Evolutionary conservation across 2,329 filamentous ascomycete species (phyloP), one percentile per base, ranked within the genome.

Genomic region (Proliferodiscus dingleyae): DNA sequence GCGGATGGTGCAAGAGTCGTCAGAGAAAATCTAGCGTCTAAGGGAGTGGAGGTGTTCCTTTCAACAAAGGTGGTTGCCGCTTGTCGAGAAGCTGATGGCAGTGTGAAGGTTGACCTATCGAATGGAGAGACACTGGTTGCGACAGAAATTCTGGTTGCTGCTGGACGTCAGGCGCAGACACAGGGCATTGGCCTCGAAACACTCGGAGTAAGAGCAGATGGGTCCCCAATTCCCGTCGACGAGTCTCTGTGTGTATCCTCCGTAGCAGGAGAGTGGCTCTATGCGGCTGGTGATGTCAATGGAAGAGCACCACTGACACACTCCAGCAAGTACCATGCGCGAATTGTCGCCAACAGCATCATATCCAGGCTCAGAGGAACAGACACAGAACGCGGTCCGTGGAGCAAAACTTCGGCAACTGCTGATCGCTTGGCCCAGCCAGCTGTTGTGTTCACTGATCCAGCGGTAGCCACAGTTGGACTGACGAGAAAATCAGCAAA

Each of bases 221-320:
- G 47, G 16, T 10, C 18, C 22, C 30, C 43, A 21, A 30, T 50
- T 16, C 16, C 24, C n/a, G 33, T 26, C 10, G 38, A 50, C 36
- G 47, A 19, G 36, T 32, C 22, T 23, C 44, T 50, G 22, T 19
- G 22, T 28, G 43, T 46, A 11, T 6, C 34, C 29, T 3, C 29
- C 22, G 42, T 19, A 24, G 15, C 21, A 19, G 34, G 28, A 15
- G n/a, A 26, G 3, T 50, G 47, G 47, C 47, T 50, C 10, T 50
- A 40, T 36, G 47, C 47, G 15, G 38, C 24, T 28, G 47, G 47
- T 10, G 47, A 50, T 34, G 47, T 50, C 23, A 50, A 50, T 33
- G 39, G 47, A 19, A 32, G 24, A 28, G 47, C n/a, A n/a, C 39
- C 43, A 15, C 29, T 33, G 19, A 50, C 47, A 26, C 47, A 50